A percentile compares a stretch with the other conserved stretches of the same genome.
phyloP scores from a whole-genome alignment of 108 stramenopile genomes.

The Nitzschia sp. region DNA sequence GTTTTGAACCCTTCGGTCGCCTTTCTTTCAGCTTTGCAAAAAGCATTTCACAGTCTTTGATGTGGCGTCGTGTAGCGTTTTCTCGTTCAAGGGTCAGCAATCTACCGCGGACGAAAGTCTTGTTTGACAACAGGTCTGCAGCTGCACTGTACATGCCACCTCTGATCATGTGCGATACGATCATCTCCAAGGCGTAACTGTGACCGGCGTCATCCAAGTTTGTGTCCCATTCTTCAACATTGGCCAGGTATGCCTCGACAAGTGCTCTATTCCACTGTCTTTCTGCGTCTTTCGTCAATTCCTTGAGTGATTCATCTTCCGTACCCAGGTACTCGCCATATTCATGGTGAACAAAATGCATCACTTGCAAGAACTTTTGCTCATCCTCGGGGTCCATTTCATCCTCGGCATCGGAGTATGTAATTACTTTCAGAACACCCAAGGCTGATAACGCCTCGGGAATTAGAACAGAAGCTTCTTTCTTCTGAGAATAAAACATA shows the following conservation, averaged over 20 bases:
- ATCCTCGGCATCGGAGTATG: conserved; percentile 35
- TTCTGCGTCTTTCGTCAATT: conserved; percentile 54
- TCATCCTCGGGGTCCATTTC: conserved; percentile 42
- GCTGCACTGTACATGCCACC: conserved; percentile 64
- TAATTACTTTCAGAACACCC: conserved; percentile 59
- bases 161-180: conserved; percentile 68
- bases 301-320: conserved; percentile 49
- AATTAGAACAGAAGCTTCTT: conserved; percentile 64
- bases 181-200: conserved; percentile 69
- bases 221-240: conserved; percentile 53
- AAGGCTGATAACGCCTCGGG: conserved; percentile 70
- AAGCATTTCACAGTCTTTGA: conserved; percentile 66
- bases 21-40: conserved; percentile 36
- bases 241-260: conserved; percentile 49
- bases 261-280: conserved; percentile 67
- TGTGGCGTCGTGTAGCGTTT: conserved; percentile 57
- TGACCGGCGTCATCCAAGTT: conserved; percentile 57
- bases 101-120: conserved; percentile 67
- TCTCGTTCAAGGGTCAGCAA: conserved; percentile 59
- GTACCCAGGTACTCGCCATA: conserved; percentile 55
- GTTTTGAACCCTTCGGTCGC: conserved; percentile 24
- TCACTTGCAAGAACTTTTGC: conserved; percentile 64
- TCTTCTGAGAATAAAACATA: conserved; percentile 56
- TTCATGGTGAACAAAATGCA: conserved; percentile 56
- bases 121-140: conserved; percentile 52